Evolutionary conservation across 768 basidiomycete species (phyloP), one percentile per base, ranked within the genome.

Genomic region (Boletus bicolor): DNA sequence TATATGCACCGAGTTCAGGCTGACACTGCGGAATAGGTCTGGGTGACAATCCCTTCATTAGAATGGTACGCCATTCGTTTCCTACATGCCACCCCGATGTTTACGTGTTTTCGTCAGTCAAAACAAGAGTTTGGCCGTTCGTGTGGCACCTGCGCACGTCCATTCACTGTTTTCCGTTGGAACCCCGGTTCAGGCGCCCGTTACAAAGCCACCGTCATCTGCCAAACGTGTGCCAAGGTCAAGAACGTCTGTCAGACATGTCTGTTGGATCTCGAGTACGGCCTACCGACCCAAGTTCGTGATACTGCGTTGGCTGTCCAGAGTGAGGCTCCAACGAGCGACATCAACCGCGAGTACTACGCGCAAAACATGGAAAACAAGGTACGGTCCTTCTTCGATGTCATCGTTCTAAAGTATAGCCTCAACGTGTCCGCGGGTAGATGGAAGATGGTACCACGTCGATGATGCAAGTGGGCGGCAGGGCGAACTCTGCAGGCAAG

Each of bases 181-280:
- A 96, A 98, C 67, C 95, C 97, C 2, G 97, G 97, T 44, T 76
- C 86, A 4, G 96, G 94, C 41, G 88, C 86, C 70, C 86, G 96
- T 30, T 98, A 83, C 84, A 98, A 98, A 79, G 90, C 93, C 56
- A 99, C 97, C 11, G 93, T 97, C 57, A 86, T 98, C 57, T 97
- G 94, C 74, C 95, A 96, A 72, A 96, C 95, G 4, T 98, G 96
- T 64, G 91, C 95, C 47, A 98, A 98, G 75, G 85, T 93, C 62
- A 91, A 91, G 77, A 94, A 94, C 67, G 87, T 97, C 51, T 99
- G 97, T 77, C 97, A 98, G 76, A 98, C 95, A 2, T 99, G 97
- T 72, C 78, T 99, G 30, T 78, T 99, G 42, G 97, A 99, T 73
- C 82, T 99, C 55, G 95, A 98, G 70, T 99, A 94, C 63, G 91